Percentiles rank a stretch among this genome's conserved stretches.
These are phyloP conservation scores for Backusella sp. DNA, from an alignment of 192 early-diverging fungal genomes.

Conservation along the genomic window DNA sequence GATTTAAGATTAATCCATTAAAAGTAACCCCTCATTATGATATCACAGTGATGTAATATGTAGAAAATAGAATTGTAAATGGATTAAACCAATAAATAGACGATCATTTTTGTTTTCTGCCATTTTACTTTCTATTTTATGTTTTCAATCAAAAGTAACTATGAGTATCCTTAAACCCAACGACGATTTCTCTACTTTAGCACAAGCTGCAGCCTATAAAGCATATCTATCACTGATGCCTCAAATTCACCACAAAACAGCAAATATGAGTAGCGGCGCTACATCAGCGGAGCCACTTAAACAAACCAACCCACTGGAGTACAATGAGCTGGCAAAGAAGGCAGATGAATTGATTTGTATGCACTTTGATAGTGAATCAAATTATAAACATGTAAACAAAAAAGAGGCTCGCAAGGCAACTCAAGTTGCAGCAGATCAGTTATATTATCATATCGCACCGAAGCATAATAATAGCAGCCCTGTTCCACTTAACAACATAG, in stretches of 20 bases:
- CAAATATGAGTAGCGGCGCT: not conserved
- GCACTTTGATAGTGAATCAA: not conserved
- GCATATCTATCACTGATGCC: not conserved
- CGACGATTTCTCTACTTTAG: not conserved
- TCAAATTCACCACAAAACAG: conserved; percentile 3
- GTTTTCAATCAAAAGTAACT: not conserved
- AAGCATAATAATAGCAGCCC: not conserved
- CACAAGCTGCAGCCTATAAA: not conserved
- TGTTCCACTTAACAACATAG: not conserved
- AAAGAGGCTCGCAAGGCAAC: not conserved
- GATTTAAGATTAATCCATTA: too few relatives aligned
- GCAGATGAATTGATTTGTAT: conserved; percentile 1
- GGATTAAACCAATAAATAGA: not conserved
- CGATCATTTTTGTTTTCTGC: not conserved
- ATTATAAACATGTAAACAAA: not conserved
- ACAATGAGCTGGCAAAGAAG: not conserved
- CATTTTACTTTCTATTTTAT: not conserved
- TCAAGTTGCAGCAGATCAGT: not conserved
- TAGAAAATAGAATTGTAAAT: not conserved
- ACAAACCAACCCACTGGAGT: not conserved
- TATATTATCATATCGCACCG: not conserved
- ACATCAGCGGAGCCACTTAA: not conserved
- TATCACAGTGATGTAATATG: not conserved
- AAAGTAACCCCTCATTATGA: not conserved
- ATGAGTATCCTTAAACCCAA: not conserved